Percentiles rank a stretch among this genome's conserved stretches.
phyloP scores from a whole-genome alignment of 1,139 yeast species.

The Groenewaldozyma sp. region DNA sequence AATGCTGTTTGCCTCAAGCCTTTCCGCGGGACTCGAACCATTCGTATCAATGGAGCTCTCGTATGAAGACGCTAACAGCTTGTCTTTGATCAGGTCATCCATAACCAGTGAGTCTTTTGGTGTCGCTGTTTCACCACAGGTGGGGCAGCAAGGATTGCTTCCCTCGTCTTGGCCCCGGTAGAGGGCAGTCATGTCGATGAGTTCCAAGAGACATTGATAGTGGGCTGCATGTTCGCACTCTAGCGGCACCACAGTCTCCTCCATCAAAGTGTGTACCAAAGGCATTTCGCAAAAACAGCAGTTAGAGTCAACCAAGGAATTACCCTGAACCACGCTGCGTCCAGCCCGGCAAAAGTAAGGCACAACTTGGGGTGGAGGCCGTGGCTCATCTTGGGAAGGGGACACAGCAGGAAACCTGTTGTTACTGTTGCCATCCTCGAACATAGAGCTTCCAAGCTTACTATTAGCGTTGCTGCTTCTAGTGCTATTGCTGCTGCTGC shows the following conservation, averaged over 20 bases:
- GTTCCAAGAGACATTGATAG: conserved; percentile 18
- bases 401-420: too few species aligned
- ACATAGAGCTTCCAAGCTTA: too few species aligned
- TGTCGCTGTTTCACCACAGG: conserved; percentile 19
- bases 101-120: conserved; percentile 16
- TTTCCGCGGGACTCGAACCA: too few species aligned
- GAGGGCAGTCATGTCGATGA: conserved; percentile 11
- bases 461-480: too few species aligned
- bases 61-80: neutral
- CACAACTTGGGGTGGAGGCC: neutral
- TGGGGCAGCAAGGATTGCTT: conserved; percentile 20
- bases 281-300: conserved; percentile 25
- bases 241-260: conserved; percentile 18
- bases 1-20: too few species aligned
- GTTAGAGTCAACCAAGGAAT: neutral
- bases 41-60: neutral
- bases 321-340: neutral
- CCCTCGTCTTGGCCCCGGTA: conserved; percentile 9
- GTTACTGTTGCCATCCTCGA: too few species aligned
- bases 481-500: too few species aligned
- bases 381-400: too few species aligned
- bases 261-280: conserved; percentile 16
- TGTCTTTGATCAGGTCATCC: conserved; percentile 17
- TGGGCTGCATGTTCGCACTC: conserved; percentile 22
- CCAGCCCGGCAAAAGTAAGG: neutral